A percentile compares a stretch with the other conserved stretches of the same genome.
Conservation (phyloP, 768 basidiomycete genomes). For the Fibroporia radiculosa region DNA sequence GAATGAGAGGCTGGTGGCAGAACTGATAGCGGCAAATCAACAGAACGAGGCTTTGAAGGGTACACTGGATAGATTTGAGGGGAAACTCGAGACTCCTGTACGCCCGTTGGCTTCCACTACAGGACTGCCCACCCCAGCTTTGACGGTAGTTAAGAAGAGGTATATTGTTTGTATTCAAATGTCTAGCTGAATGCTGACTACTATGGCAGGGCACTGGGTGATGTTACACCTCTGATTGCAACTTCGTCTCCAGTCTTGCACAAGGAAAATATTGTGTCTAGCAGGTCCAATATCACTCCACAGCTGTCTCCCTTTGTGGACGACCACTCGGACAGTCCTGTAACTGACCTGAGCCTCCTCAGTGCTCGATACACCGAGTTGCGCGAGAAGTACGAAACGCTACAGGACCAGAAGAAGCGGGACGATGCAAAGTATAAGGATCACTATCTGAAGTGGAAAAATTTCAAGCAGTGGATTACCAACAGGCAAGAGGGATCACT, state of each 20-base stretch:
- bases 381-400: slow-evolving; percentile 30
- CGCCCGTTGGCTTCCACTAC: neutral
- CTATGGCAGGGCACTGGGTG: neutral
- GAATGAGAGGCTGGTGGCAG: slow-evolving; percentile 2
- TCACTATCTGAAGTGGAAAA: slow-evolving; percentile 30
- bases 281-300: neutral
- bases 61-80: neutral
- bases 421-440: slow-evolving; percentile 38
- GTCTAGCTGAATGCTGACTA: neutral
- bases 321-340: neutral
- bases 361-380: neutral
- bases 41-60: neutral
- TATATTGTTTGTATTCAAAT: neutral
- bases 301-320: neutral
- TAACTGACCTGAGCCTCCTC: neutral
- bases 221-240: neutral
- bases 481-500: neutral
- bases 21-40: slow-evolving; percentile 4
- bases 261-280: neutral
- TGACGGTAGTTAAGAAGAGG: neutral
- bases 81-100: neutral
- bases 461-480: slow-evolving; percentile 32
- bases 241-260: neutral
- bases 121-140: slow-evolving; percentile 3
- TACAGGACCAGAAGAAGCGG: slow-evolving; percentile 36